Base-by-base conservation (phyloP, 257 asterid genomes). In the Cruciata laevipes region DNA sequence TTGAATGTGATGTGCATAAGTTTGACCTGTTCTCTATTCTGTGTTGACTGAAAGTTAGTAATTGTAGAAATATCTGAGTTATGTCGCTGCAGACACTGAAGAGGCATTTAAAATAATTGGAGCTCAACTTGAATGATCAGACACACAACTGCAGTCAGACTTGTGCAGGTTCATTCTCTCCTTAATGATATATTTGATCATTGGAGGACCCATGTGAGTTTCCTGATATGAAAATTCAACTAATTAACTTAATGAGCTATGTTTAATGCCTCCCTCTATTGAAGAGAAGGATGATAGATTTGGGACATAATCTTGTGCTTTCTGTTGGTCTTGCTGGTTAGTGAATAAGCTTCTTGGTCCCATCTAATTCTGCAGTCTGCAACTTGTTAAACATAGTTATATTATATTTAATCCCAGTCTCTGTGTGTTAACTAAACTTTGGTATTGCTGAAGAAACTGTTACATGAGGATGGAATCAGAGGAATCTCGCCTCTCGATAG, bases 141-240 rank as follows among this genome's bases (percentile, higher is more conserved):
- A 52, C 24, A 12, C 20, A 17, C 8, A 62, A 37, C 23, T 31
- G 44, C 20, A 20, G 63, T 67, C 33, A 21, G 7, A 33, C 9
- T 68, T 35, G 57, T 21, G 25, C 51, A 33, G 38, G 57, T 55
- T 68, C 38, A 35, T 30, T 49, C 71, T 56, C 18, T 33, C 17
- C 31, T 53, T 12, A 21, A 47, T 33, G 38, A 52, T 20, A 33
- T 16, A 47, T 47, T 47, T 68, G 20, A 67, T 60, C 65, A 60
- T 31, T 60, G 35, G 52, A 35, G 64, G 71, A 35, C 71, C 71
- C 64, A 53, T 55, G 11, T 68, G 64, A 55, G 18, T 55, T 68
- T 33, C 24, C 24, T 12, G 24, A 9, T 11, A 53, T 13, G 31
- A 53, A 21, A 33, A 20, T 35, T 66, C 24, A 38, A 53, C 66